Conservation (phyloP, 1,139 yeast genomes). For the Hanseniaspora uvarum region DNA sequence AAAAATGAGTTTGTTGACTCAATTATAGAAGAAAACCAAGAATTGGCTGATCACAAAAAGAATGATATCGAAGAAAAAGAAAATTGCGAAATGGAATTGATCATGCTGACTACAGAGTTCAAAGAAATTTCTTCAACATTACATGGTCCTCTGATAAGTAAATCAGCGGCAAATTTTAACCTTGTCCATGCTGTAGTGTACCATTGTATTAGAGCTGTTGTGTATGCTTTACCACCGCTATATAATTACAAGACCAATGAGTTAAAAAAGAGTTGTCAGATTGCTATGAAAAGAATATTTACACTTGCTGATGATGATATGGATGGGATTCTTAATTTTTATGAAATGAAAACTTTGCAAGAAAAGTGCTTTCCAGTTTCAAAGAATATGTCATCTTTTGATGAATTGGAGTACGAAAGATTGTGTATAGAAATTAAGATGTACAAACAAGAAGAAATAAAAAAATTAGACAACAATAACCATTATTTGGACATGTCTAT, state of each 20-base stretch:
- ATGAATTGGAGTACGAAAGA: conserved; percentile 38
- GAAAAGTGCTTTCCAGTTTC: conserved; percentile 52
- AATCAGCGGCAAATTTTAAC: conserved; percentile 86
- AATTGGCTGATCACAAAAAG: not conserved
- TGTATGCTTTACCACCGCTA: conserved; percentile 87
- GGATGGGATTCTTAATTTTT: conserved; percentile 65
- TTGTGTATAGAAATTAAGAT: conserved; percentile 7
- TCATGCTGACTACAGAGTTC: conserved; percentile 33
- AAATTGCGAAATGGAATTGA: conserved; percentile 72
- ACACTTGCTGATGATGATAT: conserved; percentile 81
- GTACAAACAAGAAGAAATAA: conserved; percentile 15
- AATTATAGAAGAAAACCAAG: conserved; percentile 17
- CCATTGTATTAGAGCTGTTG: conserved; percentile 86
- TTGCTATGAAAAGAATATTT: conserved; percentile 71
- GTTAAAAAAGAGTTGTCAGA: conserved; percentile 63
- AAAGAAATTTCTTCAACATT: conserved; percentile 14
- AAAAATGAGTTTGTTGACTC: conserved; percentile 49
- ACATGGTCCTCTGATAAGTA: conserved; percentile 38
- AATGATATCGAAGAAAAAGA: conserved; percentile 29
- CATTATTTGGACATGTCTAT: not conserved
- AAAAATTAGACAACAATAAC: not conserved
- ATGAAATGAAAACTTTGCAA: conserved; percentile 62
- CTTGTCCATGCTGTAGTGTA: conserved; percentile 64
- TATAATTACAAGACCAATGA: conserved; percentile 85
- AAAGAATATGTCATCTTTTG: conserved; percentile 36